Evolutionary conservation across 2,329 filamentous ascomycete genomes (phyloP), one percentile per base, ranked within the genome.

Genomic region (Paecilomyces fulvus): DNA sequence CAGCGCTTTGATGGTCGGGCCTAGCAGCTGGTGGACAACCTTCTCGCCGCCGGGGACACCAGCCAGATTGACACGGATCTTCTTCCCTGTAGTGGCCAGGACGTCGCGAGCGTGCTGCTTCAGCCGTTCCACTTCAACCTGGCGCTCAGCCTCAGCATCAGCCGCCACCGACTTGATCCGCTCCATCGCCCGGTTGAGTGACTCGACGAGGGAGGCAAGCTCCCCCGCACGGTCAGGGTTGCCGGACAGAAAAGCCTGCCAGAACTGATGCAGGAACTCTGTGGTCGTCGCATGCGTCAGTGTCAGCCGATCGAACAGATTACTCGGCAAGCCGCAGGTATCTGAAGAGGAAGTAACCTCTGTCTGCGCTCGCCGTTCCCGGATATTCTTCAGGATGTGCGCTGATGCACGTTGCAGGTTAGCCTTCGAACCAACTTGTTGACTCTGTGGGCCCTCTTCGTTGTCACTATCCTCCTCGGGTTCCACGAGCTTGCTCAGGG

Each of bases 261-360:
- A 99, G 76, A 99, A 99, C 71, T 97, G 95, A 65, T 92, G 89
- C n/a, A 99, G 77, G 66, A 97, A 99, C 68, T 99, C 94, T 37
- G 89, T 87, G 0, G 90, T 95, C 0, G 94, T 99, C 54, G 92
- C 92, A 70, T 97, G 91, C 0, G 92, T 96, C 55, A 88, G 79
- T 11, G 77, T 79, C n/a, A 89, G 67, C 17, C 81, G 81, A 61
- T 88, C 84, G 61, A 84, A 85, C 1, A 84, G 75, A 2, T 71
- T 64, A 8, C 73, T 61, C 1, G 80, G 77, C 14, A 83, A 70
- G 3, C 79, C 80, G 30, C 72, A 75, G 1, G 75, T 75, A 30
- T 68, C 66, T 7, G 73, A 67, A 2, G 64, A 64, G 2, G 70
- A 62, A 4, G 64, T 63, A 48, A 77, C 72, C 48, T 67, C 68